Percentiles rank a stretch among this genome's conserved stretches.
Conservation (phyloP, 1,139 yeast species). For the Suhomyces kunorum region DNA sequence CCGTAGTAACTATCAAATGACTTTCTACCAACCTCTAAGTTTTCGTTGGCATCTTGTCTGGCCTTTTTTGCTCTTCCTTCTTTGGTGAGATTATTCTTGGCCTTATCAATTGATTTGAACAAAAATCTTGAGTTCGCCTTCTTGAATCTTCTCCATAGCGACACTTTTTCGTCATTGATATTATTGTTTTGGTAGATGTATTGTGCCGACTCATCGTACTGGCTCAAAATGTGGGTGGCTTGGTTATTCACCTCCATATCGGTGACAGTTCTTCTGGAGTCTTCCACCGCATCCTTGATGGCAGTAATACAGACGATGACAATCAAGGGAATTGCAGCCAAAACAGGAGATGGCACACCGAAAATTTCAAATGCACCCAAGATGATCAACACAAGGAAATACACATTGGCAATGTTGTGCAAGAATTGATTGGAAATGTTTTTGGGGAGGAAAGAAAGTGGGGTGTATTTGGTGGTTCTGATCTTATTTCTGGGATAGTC, state of each 20-base stretch:
- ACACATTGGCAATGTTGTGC: constrained; percentile 56
- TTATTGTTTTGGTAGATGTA: constrained; percentile 43
- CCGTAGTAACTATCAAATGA: constrained; percentile 35
- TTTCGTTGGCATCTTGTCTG: constrained; percentile 22
- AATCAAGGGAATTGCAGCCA: constrained; percentile 60
- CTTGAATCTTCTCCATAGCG: constrained; percentile 62
- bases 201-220: constrained; percentile 13
- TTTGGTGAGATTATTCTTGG: constrained; percentile 36
- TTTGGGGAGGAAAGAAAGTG: constrained; percentile 55
- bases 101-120: constrained; percentile 30
- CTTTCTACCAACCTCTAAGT: constrained; percentile 23
- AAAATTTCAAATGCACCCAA: constrained; percentile 56
- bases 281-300: constrained; percentile 59
- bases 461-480: constrained; percentile 62
- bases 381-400: constrained; percentile 52
- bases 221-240: constrained; percentile 44
- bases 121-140: constrained; percentile 44
- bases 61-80: constrained; percentile 39
- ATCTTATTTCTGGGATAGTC: constrained; percentile 55
- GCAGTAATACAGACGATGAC: constrained; percentile 59
- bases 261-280: constrained; percentile 52
- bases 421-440: constrained; percentile 51
- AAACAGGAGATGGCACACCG: constrained; percentile 58
- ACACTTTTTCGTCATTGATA: constrained; percentile 49
- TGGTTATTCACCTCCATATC: constrained; percentile 59